These are phyloP conservation scores for Phialemoniopsis sp. DNA, from an alignment of 2,329 filamentous ascomycete genomes.

Conservation along the genomic window DNA sequence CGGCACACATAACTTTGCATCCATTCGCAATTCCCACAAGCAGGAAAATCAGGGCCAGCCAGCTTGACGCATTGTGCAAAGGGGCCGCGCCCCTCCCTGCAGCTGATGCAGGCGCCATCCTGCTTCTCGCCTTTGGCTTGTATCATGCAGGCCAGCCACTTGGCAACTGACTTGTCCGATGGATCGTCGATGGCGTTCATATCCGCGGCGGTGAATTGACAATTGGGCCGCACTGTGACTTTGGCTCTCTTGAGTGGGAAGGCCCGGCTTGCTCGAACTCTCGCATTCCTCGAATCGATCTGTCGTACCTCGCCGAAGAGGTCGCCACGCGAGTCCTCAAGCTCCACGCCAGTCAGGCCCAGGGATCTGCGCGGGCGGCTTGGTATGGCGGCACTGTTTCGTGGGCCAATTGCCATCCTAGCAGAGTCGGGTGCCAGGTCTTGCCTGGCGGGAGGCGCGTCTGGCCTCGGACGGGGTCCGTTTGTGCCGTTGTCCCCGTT, in stretches of 20 bases:
- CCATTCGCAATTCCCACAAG: constrained; percentile 50
- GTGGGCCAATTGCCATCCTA: too few relatives aligned
- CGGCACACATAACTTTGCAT: constrained; percentile 18
- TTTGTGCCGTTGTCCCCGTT: too few relatives aligned
- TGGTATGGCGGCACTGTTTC: too few relatives aligned
- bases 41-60: constrained; percentile 33
- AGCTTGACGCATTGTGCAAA: constrained; percentile 41
- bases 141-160: constrained; percentile 45
- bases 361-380: too few relatives aligned
- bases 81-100: constrained; percentile 34
- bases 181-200: constrained; percentile 35
- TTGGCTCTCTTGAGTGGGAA: constrained; percentile 28
- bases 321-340: constrained; percentile 30
- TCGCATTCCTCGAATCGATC: constrained; percentile 23
- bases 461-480: too few relatives aligned
- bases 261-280: constrained; percentile 19
- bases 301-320: constrained; percentile 30
- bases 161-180: constrained; percentile 34
- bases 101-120: constrained; percentile 31
- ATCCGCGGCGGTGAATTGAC: constrained; percentile 33
- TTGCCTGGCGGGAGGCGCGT: too few relatives aligned
- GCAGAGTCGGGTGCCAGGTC: too few relatives aligned
- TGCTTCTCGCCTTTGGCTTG: constrained; percentile 42
- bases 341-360: constrained; percentile 20
- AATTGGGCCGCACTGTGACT: constrained; percentile 34